Conservation (phyloP, 345 rosid genomes). For the Populus deltoides region DNA sequence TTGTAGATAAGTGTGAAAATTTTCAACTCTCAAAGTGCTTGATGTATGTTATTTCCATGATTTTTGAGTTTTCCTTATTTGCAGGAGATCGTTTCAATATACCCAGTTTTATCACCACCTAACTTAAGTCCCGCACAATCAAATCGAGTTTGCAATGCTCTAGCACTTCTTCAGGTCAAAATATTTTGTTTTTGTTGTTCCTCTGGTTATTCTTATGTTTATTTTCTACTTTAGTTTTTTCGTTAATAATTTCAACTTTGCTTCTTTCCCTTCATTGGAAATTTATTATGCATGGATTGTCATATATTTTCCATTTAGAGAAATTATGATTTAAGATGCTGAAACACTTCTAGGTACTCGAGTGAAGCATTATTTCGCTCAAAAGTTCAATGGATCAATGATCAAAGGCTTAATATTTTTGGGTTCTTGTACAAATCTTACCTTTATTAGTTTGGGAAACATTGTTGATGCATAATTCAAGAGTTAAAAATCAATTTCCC, state of each 20-base stretch:
- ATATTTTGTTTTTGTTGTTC: background rate
- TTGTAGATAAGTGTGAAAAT: background rate
- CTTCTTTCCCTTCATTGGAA: background rate
- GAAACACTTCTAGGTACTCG: background rate
- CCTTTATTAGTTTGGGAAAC: background rate
- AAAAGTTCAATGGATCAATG: background rate
- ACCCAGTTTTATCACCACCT: constrained; percentile 93
- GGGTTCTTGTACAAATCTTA: background rate
- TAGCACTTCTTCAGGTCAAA: constrained; percentile 95
- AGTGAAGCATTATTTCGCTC: background rate
- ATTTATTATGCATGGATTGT: background rate
- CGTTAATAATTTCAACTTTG: background rate
- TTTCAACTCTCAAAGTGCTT: background rate
- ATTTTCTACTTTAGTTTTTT: constrained; percentile 7
- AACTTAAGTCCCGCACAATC: constrained; percentile 86
- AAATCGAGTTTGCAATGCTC: constrained; percentile 95
- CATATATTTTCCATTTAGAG: background rate
- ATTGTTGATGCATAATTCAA: background rate
- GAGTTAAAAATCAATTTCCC: background rate
- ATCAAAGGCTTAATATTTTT: background rate
- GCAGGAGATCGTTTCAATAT: constrained; percentile 97
- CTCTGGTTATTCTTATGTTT: background rate
- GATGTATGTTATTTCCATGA: background rate
- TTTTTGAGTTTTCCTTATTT: constrained; percentile 1
- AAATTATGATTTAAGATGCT: background rate